Evolutionary conservation across 805 yeast genomes (phyloP).

Genomic region (Teunomyces panamensis): DNA sequence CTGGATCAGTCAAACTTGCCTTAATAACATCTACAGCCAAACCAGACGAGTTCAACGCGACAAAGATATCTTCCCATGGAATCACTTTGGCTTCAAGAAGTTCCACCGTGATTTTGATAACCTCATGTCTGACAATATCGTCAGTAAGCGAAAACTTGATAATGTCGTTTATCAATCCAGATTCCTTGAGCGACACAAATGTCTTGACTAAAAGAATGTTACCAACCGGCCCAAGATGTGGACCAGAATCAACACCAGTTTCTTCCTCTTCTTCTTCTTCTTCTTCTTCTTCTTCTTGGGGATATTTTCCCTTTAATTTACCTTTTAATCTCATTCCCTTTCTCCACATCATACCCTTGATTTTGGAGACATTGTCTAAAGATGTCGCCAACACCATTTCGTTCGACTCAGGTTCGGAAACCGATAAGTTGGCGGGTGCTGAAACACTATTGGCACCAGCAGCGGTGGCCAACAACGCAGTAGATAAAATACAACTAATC

Average conservation of each 20-base stretch:
- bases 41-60: slow-evolving; percentile 28
- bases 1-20: slow-evolving; percentile 25
- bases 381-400: background rate
- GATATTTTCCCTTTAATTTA: background rate
- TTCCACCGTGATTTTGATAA: slow-evolving; percentile 22
- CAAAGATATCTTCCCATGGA: slow-evolving; percentile 30
- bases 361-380: background rate
- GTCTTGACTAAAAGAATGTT: slow-evolving; percentile 16
- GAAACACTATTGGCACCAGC: no score
- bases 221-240: background rate
- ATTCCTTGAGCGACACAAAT: slow-evolving; percentile 24
- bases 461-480: background rate
- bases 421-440: no score
- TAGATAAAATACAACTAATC: background rate
- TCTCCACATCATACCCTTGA: slow-evolving; percentile 1
- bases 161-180: slow-evolving; percentile 28
- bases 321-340: background rate
- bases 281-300: background rate
- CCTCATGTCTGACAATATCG: slow-evolving; percentile 22
- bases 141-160: slow-evolving; percentile 27
- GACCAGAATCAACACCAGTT: background rate
- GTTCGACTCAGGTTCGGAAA: background rate
- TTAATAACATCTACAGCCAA: slow-evolving; percentile 27
- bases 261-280: slow-evolving; percentile 1
- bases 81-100: slow-evolving; percentile 27